Percentiles rank a stretch among this genome's conserved stretches.
These are phyloP conservation scores for Sporothrix protearum DNA, from an alignment of 2,329 filamentous ascomycete species.

Conservation along the genomic window DNA sequence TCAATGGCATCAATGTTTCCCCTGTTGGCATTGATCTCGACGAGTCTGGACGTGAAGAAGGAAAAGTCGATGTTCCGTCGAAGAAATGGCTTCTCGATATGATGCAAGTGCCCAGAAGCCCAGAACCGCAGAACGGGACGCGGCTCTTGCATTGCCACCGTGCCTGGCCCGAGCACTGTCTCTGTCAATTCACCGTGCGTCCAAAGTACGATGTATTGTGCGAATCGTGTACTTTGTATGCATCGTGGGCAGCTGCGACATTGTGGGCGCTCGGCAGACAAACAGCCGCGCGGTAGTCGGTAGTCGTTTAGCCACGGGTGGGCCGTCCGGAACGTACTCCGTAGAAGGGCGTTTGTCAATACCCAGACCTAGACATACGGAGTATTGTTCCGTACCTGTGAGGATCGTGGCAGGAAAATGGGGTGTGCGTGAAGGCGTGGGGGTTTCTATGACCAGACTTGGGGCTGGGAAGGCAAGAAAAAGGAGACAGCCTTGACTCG, in stretches of 20 bases:
- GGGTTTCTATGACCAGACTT: neutral
- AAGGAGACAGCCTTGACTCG: neutral
- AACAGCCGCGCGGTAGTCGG: neutral
- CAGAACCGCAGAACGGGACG: neutral
- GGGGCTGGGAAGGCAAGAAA: neutral
- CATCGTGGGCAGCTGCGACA: neutral
- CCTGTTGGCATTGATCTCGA: neutral
- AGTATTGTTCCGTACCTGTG: too few relatives aligned
- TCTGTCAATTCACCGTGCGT: neutral
- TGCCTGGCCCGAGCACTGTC: neutral
- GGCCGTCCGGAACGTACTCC: neutral
- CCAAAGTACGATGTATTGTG: neutral
- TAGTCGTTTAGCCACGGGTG: neutral
- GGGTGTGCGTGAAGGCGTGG: constrained; percentile 1
- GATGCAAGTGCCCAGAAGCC: neutral
- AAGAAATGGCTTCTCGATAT: neutral
- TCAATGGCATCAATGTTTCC: neutral
- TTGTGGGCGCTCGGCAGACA: neutral
- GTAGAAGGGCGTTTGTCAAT: neutral
- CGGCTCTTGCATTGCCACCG: neutral
- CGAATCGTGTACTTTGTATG: neutral
- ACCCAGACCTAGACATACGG: neutral
- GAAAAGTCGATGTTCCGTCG: too few relatives aligned
- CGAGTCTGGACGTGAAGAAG: neutral
- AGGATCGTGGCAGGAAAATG: neutral